These are phyloP conservation scores for Baorangia bicolor DNA, from an alignment of 768 basidiomycete genomes.

Conservation along the genomic window DNA sequence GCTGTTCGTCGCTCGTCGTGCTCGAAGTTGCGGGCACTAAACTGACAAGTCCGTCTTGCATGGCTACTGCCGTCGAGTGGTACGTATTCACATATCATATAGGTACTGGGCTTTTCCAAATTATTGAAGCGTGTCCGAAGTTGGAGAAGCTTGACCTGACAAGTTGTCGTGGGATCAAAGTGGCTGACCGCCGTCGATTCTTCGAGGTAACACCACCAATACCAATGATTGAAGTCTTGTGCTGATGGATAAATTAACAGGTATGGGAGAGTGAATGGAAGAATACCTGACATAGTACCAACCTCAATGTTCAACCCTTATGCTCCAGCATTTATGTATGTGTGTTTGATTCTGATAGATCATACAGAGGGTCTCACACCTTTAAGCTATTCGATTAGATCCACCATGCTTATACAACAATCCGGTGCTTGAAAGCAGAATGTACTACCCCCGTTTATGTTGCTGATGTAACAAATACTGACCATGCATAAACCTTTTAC, in stretches of 20 bases:
- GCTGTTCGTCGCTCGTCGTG: constrained; percentile 46
- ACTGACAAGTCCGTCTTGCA: constrained; percentile 48
- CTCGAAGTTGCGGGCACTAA: constrained; percentile 59
- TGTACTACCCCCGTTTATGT: not conserved
- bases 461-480: not conserved
- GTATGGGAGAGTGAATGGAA: constrained; percentile 27
- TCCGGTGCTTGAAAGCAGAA: not conserved
- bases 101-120: constrained; percentile 55
- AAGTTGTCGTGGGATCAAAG: constrained; percentile 60
- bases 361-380: too few relatives aligned
- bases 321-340: not conserved
- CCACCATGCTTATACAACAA: not conserved
- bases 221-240: constrained; percentile 8
- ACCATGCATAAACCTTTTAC: not conserved
- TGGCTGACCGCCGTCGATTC: constrained; percentile 60
- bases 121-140: constrained; percentile 56
- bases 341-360: not conserved
- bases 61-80: not conserved
- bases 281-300: not conserved
- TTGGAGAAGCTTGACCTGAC: constrained; percentile 61
- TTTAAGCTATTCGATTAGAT: not conserved
- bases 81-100: not conserved
- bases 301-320: too few relatives aligned
- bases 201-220: constrained; percentile 47
- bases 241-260: constrained; percentile 7